Evolutionary conservation across 2,329 filamentous ascomycete species (phyloP).

Genomic region (Aspergillus quadrilineatus): DNA sequence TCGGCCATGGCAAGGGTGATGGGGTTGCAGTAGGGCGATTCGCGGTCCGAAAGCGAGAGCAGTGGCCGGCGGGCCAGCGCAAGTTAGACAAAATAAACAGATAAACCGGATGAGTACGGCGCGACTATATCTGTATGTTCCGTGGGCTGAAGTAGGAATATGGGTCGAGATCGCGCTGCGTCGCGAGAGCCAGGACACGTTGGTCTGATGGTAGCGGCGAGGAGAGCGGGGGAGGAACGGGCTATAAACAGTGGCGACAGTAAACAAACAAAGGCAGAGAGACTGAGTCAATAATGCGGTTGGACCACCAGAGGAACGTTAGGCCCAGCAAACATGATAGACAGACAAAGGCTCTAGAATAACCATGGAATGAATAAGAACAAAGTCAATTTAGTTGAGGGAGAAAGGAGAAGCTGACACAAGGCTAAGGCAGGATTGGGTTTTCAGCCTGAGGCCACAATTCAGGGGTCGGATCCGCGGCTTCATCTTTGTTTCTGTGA

Average conservation of each 20-base stretch:
- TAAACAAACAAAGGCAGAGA: constrained; percentile 14
- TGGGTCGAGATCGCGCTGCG: background rate
- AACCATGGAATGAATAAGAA: constrained; percentile 3
- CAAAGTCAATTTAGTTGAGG: constrained; percentile 3
- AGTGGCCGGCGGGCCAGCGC: constrained; percentile 6
- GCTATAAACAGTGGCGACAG: constrained; percentile 11
- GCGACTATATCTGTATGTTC: background rate
- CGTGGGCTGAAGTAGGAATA: background rate
- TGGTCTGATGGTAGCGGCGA: constrained; percentile 1
- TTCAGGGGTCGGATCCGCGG: constrained; percentile 24
- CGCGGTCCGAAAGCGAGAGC: background rate
- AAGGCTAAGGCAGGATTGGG: constrained; percentile 7
- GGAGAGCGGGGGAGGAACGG: constrained; percentile 7
- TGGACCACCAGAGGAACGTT: background rate
- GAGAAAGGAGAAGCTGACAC: constrained; percentile 11
- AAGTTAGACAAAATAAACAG: constrained; percentile 1
- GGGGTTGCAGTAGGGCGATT: background rate
- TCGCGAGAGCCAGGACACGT: constrained; percentile 3
- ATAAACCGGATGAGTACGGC: background rate
- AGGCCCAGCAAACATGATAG: constrained; percentile 11
- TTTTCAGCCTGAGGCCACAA: constrained; percentile 15
- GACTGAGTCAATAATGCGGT: constrained; percentile 7
- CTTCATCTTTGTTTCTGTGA: constrained; percentile 15
- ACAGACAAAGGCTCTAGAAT: constrained; percentile 10
- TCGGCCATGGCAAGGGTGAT: constrained; percentile 19